These are phyloP conservation scores for Alternaria sp. DNA, from an alignment of 2,329 filamentous ascomycete species.

Conservation along the genomic window DNA sequence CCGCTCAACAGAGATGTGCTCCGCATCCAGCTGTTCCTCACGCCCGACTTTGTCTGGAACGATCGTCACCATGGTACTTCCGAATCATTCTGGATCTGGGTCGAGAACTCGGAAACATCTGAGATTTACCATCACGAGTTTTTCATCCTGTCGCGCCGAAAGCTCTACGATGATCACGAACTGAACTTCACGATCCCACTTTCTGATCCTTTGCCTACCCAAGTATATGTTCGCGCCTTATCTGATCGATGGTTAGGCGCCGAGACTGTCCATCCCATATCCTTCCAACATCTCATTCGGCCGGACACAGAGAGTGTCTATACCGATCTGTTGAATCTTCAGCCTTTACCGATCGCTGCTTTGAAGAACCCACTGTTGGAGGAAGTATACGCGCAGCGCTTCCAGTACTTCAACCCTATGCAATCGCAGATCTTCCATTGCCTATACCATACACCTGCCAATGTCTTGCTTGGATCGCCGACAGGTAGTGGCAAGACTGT, in stretches of 20 bases:
- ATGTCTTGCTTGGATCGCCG: conserved; percentile 92
- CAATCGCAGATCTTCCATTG: conserved; percentile 98
- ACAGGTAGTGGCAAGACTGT: conserved; percentile 98
- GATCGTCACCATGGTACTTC: conserved; percentile 91
- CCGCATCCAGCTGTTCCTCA: conserved; percentile 84
- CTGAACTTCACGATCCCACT: conserved; percentile 97
- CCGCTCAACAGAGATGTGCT: conserved; percentile 94
- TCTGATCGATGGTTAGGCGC: conserved; percentile 97
- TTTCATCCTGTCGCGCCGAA: conserved; percentile 89
- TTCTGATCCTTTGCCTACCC: conserved; percentile 88
- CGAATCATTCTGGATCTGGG: conserved; percentile 98
- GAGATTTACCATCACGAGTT: conserved; percentile 98
- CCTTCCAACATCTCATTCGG: conserved; percentile 96
- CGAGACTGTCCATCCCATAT: conserved; percentile 92
- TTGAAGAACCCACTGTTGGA: conserved; percentile 87
- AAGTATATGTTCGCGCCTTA: conserved; percentile 94
- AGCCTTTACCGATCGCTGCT: conserved; percentile 85
- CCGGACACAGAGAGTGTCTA: conserved; percentile 98
- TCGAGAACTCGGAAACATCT: conserved; percentile 95
- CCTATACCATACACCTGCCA: conserved; percentile 88
- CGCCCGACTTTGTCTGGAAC: conserved; percentile 93
- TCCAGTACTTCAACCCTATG: conserved; percentile 99
- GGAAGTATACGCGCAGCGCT: conserved; percentile 85
- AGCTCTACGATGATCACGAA: conserved; percentile 95
- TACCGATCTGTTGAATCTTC: conserved; percentile 89